Base-by-base conservation (phyloP, 2,329 filamentous ascomycete species). In the Thelonectria olida region DNA sequence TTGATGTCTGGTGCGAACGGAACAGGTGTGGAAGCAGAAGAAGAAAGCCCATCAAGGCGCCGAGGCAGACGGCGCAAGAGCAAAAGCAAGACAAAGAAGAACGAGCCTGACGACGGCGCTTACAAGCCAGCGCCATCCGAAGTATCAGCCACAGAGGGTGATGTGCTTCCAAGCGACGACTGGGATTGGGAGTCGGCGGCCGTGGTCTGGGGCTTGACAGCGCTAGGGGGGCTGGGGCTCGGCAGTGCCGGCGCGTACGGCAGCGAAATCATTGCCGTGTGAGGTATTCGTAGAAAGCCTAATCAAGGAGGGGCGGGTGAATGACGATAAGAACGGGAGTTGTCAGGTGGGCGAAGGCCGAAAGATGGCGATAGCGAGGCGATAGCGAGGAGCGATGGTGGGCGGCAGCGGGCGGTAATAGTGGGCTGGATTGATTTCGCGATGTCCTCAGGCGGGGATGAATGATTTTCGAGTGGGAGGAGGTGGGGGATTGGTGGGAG, bases 161-260 rank as follows among this genome's bases (percentile, higher is more conserved):
- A 84, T 61, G 67, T 76, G 27, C 56, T 80, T n/a, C 77, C 76
- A 31, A 44, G 45, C 23, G 58, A 54, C 1, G 72, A 75, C 8
- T 69, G 74, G 10, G 80, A 61, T n/a, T 61, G 80, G 79, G 82
- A 85, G 63, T 73, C 79, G 9, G 79, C 79, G 2, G 78, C 82
- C 7, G 71, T 84, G 22, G 73, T 78, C 4, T 84, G 82, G 82
- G 81, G 80, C 2, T 64, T 84, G 47, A 76, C 78, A 12, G 76
- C 75, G 15, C 53, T 81, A 13, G 79, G 78, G 1, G 82, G 82
- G 2, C 68, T 85, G 22, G 81, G 81, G 3, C 70, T 75, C 39
- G 82, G 80, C 9, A 78, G 75, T 58, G 77, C 81, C 13, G 80
- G 79, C 12, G 80, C 84, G 4, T 81, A 80, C 67, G 82, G 82